phyloP scores from a whole-genome alignment of 768 basidiomycete genomes.

The Boletus reticuloceps region DNA sequence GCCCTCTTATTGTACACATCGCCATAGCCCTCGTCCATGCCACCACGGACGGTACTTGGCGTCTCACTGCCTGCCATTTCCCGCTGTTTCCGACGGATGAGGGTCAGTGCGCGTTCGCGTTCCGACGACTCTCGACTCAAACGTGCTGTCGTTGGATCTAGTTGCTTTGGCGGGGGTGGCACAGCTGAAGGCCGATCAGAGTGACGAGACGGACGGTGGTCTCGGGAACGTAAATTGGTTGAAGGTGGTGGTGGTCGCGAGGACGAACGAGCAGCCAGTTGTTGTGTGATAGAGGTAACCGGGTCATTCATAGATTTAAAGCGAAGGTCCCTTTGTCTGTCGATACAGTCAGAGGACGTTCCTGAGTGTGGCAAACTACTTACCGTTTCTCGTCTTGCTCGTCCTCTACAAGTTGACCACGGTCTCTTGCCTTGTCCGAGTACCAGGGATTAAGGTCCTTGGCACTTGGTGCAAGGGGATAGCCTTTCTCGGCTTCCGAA shows the following conservation, averaged over 20 bases:
- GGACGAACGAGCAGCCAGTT: conserved; percentile 46
- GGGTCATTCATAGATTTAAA: conserved; percentile 69
- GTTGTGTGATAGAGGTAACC: conserved; percentile 67
- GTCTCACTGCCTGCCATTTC: conserved; percentile 66
- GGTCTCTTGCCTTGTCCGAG: conserved; percentile 30
- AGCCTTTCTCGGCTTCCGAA: conserved; percentile 64
- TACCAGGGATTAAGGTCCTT: conserved; percentile 88
- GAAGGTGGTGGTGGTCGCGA: conserved; percentile 11
- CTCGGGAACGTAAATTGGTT: conserved; percentile 17
- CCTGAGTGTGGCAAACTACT: background rate
- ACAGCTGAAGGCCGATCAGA: conserved; percentile 3
- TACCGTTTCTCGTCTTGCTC: conserved; percentile 37
- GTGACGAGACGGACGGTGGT: conserved; percentile 10
- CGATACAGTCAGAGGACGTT: background rate
- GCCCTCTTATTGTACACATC: conserved; percentile 70
- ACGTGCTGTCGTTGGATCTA: conserved; percentile 51
- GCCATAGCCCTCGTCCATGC: conserved; percentile 48
- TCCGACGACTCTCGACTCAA: conserved; percentile 73
- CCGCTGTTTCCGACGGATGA: conserved; percentile 63
- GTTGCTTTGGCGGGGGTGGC: conserved; percentile 23
- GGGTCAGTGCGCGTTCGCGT: conserved; percentile 69
- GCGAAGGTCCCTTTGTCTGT: conserved; percentile 60
- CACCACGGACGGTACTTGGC: conserved; percentile 64
- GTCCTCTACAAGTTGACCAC: conserved; percentile 28
- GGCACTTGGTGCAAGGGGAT: conserved; percentile 68